These are phyloP conservation scores for Russula sp. DNA, from an alignment of 768 basidiomycete genomes.

Conservation along the genomic window DNA sequence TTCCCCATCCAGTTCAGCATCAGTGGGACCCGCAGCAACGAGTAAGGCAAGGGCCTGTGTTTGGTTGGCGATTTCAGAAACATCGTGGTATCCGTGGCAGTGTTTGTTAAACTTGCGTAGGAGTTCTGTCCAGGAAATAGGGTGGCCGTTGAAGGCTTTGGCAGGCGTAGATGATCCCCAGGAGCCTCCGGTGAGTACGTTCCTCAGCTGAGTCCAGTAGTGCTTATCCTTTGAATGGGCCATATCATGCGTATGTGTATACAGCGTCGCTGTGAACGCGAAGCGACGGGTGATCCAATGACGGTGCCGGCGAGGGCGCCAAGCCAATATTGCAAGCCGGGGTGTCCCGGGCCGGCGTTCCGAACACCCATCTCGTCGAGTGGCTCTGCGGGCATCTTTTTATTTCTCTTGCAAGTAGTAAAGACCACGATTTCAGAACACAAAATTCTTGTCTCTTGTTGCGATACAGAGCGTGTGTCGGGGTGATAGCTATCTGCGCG, in stretches of 20 bases:
- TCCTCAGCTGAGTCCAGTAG: slow-evolving; percentile 72
- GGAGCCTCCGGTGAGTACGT: slow-evolving; percentile 61
- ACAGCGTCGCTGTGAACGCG: background rate
- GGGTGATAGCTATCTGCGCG: background rate
- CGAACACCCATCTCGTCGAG: too few relatives aligned
- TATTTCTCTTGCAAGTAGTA: background rate
- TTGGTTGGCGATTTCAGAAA: slow-evolving; percentile 59
- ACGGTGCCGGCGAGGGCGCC: too few relatives aligned
- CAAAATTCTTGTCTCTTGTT: background rate
- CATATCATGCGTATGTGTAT: slow-evolving; percentile 26
- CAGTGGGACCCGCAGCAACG: slow-evolving; percentile 33
- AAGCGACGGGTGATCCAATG: background rate
- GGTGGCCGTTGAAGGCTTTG: slow-evolving; percentile 44
- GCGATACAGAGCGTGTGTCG: background rate
- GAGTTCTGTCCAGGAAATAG: slow-evolving; percentile 68
- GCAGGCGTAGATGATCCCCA: slow-evolving; percentile 63
- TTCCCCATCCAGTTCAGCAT: slow-evolving; percentile 46
- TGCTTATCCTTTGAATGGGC: slow-evolving; percentile 56
- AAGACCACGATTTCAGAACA: background rate
- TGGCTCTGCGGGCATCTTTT: background rate
- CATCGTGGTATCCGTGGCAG: slow-evolving; percentile 50
- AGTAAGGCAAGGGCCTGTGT: slow-evolving; percentile 58
- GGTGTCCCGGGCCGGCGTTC: background rate
- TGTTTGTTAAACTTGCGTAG: slow-evolving; percentile 86
- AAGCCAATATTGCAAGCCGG: background rate